These are phyloP conservation scores for Sporothrix curviconia DNA, from an alignment of 2,329 filamentous ascomycete genomes.

Conservation along the genomic window DNA sequence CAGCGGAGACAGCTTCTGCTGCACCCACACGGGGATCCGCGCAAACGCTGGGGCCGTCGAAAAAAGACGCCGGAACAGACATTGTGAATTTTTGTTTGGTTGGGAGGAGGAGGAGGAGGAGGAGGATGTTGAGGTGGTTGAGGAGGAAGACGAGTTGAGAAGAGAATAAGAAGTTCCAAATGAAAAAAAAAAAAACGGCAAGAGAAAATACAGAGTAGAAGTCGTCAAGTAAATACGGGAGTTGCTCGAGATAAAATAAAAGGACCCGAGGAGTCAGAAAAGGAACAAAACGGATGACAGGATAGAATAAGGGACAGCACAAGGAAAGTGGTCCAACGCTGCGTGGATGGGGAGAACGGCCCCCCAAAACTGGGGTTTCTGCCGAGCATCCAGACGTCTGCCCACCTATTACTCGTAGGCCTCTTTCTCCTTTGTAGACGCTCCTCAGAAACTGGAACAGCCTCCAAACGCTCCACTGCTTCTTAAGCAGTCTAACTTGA, in stretches of 20 bases:
- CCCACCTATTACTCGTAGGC: no score
- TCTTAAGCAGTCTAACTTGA: no score
- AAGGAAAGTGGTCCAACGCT: not conserved
- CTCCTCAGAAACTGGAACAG: no score
- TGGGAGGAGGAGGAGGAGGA: not conserved
- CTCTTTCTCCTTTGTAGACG: no score
- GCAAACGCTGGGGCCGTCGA: conserved; percentile 72
- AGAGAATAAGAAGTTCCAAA: not conserved
- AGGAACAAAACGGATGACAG: not conserved
- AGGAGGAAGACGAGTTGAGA: not conserved
- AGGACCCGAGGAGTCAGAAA: not conserved
- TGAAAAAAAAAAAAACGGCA: not conserved
- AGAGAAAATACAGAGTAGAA: not conserved
- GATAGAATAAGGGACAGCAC: not conserved
- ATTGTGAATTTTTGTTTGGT: no score
- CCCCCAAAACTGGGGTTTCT: not conserved
- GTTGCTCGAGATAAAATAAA: not conserved
- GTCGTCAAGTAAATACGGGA: not conserved
- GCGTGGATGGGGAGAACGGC: not conserved
- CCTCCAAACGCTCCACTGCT: no score
- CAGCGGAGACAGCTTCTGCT: conserved; percentile 21
- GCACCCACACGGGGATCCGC: conserved; percentile 69
- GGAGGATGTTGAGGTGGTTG: not conserved
- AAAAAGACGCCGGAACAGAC: conserved; percentile 66
- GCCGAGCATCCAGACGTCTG: not conserved